Evolutionary conservation across 164 flowering plant genomes (phyloP).

Genomic region (Magnolia changhungtana): DNA sequence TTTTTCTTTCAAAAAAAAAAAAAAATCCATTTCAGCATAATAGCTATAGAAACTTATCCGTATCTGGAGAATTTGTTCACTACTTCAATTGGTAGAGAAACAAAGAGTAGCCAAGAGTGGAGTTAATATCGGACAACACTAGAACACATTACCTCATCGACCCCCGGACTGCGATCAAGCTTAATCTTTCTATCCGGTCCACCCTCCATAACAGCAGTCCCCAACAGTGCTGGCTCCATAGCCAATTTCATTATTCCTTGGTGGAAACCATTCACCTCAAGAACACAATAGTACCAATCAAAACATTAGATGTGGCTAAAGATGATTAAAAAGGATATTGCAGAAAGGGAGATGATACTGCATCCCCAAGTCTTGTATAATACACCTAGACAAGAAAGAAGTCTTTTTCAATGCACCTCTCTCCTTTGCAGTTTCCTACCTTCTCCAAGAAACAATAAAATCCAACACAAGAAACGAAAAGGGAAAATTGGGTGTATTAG

Average conservation of each 20-base stretch:
- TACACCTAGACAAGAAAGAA: no score
- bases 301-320: not conserved
- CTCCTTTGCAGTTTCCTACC: no score
- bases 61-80: not conserved
- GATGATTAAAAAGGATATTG: no score
- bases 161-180: slow-evolving; percentile 82
- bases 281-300: slow-evolving; percentile 2
- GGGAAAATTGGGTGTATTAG: no score
- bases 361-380: no score
- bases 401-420: no score
- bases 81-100: not conserved
- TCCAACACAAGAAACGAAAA: not conserved
- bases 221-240: slow-evolving; percentile 87
- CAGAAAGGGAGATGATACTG: no score
- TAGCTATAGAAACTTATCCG: not conserved
- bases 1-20: no score
- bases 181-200: slow-evolving; percentile 88
- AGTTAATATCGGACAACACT: not conserved
- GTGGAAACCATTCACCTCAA: slow-evolving; percentile 83
- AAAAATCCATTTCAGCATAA: not conserved
- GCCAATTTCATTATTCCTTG: slow-evolving; percentile 89
- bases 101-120: not conserved
- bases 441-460: not conserved
- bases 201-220: slow-evolving; percentile 85
- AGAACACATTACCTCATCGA: slow-evolving; percentile 69